Percentiles rank a stretch among this genome's conserved stretches.
phyloP scores from a whole-genome alignment of 441 rosid species.

The Metrosideros polymorpha region DNA sequence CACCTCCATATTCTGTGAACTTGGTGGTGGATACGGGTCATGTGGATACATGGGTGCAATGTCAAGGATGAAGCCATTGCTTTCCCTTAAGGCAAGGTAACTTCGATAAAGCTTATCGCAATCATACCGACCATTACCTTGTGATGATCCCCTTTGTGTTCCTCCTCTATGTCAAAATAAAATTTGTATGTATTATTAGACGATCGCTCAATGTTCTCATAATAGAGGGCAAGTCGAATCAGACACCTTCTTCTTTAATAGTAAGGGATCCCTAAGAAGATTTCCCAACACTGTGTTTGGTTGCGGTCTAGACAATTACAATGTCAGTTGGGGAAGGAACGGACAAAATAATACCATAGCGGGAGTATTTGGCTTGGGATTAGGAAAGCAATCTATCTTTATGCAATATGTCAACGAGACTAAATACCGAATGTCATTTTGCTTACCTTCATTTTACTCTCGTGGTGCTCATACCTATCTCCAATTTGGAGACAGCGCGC shows the following conservation, averaged over 20 bases:
- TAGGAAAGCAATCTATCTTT: neutral
- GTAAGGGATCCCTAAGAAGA: neutral
- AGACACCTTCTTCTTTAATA: neutral
- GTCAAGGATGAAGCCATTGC: neutral
- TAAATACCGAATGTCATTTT: neutral
- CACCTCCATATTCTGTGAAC: neutral
- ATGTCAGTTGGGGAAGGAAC: neutral
- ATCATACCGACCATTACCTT: neutral
- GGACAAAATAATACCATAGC: neutral
- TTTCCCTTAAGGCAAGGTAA: neutral
- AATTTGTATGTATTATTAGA: neutral
- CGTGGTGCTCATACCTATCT: neutral
- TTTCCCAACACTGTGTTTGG: neutral
- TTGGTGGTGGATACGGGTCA: neutral
- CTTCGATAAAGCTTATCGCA: neutral
- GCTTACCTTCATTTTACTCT: neutral
- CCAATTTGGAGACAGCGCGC: neutral
- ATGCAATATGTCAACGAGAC: neutral
- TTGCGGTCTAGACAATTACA: neutral
- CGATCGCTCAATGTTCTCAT: neutral
- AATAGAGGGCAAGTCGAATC: neutral
- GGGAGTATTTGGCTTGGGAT: neutral
- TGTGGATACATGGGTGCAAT: neutral
- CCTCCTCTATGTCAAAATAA: fast-evolving
- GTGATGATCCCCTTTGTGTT: neutral